These are phyloP conservation scores for Calonectria leucothoes DNA, from an alignment of 2,329 filamentous ascomycete species.

Conservation along the genomic window DNA sequence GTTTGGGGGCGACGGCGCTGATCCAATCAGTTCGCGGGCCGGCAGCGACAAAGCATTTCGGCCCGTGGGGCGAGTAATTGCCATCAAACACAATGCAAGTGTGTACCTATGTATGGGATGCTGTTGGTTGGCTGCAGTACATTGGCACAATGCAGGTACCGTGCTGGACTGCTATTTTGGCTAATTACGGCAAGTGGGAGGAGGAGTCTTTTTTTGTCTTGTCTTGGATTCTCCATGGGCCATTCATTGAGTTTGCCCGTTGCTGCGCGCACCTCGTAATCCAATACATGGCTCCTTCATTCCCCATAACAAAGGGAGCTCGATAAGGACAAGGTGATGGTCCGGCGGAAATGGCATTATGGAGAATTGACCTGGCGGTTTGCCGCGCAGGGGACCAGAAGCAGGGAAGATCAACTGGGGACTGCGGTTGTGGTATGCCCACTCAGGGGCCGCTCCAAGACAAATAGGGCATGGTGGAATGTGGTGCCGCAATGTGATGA, in stretches of 20 bases:
- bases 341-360: background rate
- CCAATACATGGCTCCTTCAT: background rate
- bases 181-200: background rate
- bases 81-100: background rate
- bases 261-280: background rate
- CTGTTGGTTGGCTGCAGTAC: background rate
- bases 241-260: conserved; percentile 7
- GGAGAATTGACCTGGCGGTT: background rate
- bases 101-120: background rate
- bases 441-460: conserved; percentile 11
- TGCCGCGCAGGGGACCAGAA: background rate
- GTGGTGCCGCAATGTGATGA: background rate
- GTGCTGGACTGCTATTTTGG: background rate
- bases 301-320: background rate
- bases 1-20: background rate
- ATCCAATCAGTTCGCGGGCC: background rate
- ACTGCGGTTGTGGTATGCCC: background rate
- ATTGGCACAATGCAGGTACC: background rate
- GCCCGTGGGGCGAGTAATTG: background rate
- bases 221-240: background rate
- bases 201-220: too few relatives aligned
- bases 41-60: conserved; percentile 17
- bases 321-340: background rate
- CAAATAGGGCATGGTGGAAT: background rate
- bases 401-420: background rate